phyloP scores from a whole-genome alignment of 2,329 filamentous ascomycete genomes.

The Metarhizium rileyi region DNA sequence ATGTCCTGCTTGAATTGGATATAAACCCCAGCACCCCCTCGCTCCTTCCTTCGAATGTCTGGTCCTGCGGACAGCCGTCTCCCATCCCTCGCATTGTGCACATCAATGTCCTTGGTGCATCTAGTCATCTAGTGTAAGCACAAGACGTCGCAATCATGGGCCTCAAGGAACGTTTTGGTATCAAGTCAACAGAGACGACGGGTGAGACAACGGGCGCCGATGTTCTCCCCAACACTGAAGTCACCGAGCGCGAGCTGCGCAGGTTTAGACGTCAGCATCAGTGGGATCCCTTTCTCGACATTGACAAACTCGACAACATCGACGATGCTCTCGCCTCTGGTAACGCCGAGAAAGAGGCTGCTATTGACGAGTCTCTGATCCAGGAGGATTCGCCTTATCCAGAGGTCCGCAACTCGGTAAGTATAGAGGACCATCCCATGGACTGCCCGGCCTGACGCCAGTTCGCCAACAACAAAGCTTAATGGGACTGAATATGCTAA shows the following conservation, averaged over 20 bases:
- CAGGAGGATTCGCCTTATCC: conserved; percentile 39
- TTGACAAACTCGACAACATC: conserved; percentile 41
- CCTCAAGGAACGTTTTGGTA: conserved; percentile 12
- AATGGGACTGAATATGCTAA: background rate
- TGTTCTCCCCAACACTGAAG: conserved; percentile 10
- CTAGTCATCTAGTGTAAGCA: background rate
- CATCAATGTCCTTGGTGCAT: background rate
- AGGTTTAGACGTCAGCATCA: conserved; percentile 40
- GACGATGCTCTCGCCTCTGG: conserved; percentile 35
- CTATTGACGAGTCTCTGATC: conserved; percentile 35
- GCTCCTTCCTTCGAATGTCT: background rate
- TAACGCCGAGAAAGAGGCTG: conserved; percentile 34
- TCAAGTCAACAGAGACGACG: conserved; percentile 10
- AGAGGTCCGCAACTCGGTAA: conserved; percentile 17
- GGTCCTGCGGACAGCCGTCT: background rate
- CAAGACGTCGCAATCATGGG: conserved; percentile 11
- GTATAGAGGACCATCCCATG: background rate
- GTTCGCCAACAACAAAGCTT: background rate
- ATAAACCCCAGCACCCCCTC: conserved; percentile 5
- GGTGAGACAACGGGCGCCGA: conserved; percentile 12
- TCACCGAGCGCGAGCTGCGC: conserved; percentile 21
- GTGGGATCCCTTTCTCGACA: conserved; percentile 47
- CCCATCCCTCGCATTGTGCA: background rate
- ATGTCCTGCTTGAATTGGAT: background rate
- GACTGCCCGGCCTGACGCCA: background rate